phyloP scores from a whole-genome alignment of 352 stramenopile genomes.

The Globisporangium paroecandrum region DNA sequence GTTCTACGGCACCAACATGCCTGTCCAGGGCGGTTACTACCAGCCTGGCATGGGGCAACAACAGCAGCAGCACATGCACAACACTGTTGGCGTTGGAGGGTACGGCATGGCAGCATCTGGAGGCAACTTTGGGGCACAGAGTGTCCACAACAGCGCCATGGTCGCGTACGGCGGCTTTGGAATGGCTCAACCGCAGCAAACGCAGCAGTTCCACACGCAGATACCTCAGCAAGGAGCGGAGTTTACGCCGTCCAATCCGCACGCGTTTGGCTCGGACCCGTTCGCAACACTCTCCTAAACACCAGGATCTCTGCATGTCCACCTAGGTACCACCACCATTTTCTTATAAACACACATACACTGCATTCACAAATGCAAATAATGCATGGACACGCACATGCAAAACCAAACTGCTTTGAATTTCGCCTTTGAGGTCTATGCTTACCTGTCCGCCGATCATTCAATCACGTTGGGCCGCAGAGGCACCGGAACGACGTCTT shows the following conservation, averaged over 20 bases:
- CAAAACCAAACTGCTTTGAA: neutral
- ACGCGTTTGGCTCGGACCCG: conserved; percentile 37
- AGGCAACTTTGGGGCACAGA: conserved; percentile 14
- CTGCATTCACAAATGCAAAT: neutral
- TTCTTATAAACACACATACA: conserved; percentile 1
- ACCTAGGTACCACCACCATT: neutral
- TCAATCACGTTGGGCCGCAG: conserved; percentile 56
- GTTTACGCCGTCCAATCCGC: conserved; percentile 22
- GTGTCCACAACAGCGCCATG: conserved; percentile 15
- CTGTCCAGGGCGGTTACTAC: conserved; percentile 22
- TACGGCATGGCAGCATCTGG: conserved; percentile 23
- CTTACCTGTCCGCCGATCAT: no score
- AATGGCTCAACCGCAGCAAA: conserved; percentile 10
- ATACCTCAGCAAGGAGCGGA: conserved; percentile 16
- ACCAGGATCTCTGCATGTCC: no score
- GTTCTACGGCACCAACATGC: conserved; percentile 24
- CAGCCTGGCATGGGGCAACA: conserved; percentile 24
- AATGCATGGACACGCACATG: neutral
- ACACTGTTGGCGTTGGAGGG: conserved; percentile 19
- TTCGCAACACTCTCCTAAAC: conserved; percentile 60
- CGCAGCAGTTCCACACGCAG: conserved; percentile 42
- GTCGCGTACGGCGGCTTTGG: conserved; percentile 21
- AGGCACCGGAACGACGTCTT: conserved; percentile 61
- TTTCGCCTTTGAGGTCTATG: neutral
- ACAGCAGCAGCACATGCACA: conserved; percentile 38